Conservation (phyloP, 1,284 basidiomycete species). For the Ganoderma sinense region DNA sequence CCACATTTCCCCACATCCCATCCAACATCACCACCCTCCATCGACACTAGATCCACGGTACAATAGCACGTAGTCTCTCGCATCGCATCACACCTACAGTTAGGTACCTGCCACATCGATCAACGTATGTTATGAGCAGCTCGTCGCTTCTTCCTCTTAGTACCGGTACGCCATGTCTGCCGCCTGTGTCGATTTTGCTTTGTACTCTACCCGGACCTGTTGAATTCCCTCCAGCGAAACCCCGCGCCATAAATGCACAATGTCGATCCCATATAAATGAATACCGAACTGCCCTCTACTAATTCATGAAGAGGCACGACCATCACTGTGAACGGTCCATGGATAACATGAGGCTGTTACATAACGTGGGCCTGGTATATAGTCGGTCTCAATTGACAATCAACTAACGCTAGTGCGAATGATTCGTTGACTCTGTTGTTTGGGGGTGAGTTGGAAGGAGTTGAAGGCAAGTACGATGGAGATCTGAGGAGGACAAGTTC, state of each 20-base stretch:
- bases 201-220: conserved; percentile 26
- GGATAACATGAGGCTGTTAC: too few relatives aligned
- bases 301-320: conserved; percentile 46
- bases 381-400: too few relatives aligned
- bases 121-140: conserved; percentile 25
- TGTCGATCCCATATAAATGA: background rate
- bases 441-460: background rate
- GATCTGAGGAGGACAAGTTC: conserved; percentile 1
- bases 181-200: conserved; percentile 27
- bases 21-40: background rate
- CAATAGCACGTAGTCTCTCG: conserved; percentile 20
- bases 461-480: background rate
- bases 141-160: background rate
- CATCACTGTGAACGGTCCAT: too few relatives aligned
- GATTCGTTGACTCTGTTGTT: background rate
- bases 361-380: too few relatives aligned
- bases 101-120: conserved; percentile 7
- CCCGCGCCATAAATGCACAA: conserved; percentile 1
- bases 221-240: background rate
- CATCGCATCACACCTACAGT: conserved; percentile 13
- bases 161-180: conserved; percentile 25
- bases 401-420: too few relatives aligned
- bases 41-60: conserved; percentile 27
- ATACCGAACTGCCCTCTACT: background rate
- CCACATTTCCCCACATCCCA: conserved; percentile 5